phyloP scores from a whole-genome alignment of 192 early-diverging fungal species.

The Chytriomyces confervae region DNA sequence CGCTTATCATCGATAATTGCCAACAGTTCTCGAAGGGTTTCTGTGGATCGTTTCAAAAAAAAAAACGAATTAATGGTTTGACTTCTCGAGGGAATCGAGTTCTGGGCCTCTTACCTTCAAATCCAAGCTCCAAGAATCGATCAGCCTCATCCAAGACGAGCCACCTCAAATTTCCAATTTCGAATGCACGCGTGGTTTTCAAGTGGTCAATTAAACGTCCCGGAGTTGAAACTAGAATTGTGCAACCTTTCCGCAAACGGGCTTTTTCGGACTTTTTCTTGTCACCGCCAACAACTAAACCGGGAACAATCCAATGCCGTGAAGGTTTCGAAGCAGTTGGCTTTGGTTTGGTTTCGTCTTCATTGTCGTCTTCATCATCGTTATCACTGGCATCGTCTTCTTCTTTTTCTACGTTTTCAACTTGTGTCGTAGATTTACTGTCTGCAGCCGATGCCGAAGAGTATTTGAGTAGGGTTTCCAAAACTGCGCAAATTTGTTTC shows the following conservation, averaged over 20 bases:
- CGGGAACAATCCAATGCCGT: conserved; percentile 84
- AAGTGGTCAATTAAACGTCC: conserved; percentile 97
- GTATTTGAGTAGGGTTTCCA: conserved; percentile 80
- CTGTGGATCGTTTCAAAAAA: background rate
- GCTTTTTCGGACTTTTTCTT: conserved; percentile 87
- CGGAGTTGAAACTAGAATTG: conserved; percentile 84
- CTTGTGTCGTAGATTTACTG: conserved; percentile 67
- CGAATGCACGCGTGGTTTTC: conserved; percentile 78
- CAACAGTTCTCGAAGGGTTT: conserved; percentile 54
- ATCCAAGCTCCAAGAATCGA: conserved; percentile 93
- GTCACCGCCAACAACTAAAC: conserved; percentile 87
- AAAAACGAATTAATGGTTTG: background rate
- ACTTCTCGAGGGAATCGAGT: background rate
- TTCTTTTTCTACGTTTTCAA: conserved; percentile 80
- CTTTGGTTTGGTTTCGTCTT: conserved; percentile 58
- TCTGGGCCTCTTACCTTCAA: conserved; percentile 45
- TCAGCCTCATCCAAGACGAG: conserved; percentile 98
- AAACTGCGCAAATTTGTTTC: conserved; percentile 85
- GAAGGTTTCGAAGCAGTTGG: conserved; percentile 39
- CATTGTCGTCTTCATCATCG: conserved; percentile 77
- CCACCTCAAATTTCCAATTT: conserved; percentile 87
- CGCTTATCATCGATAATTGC: conserved; percentile 44
- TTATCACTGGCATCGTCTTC: conserved; percentile 82
- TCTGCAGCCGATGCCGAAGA: conserved; percentile 41
- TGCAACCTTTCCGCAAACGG: conserved; percentile 77